Base-by-base conservation (phyloP, 2,329 filamentous ascomycete genomes). In the Raffaelea deltoideospora region DNA sequence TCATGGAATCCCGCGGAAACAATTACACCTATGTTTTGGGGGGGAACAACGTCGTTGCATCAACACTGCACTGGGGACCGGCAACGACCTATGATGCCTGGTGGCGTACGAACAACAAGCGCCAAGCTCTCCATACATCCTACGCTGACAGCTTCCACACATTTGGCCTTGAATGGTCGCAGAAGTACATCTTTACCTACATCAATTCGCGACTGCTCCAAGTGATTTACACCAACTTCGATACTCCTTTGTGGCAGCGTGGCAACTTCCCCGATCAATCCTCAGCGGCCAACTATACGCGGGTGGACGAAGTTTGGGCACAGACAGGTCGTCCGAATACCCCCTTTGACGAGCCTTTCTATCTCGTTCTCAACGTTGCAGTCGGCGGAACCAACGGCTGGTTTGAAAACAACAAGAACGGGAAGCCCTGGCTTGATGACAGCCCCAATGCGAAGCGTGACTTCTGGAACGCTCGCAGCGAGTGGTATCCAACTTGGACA, bases 131-230 rank as follows among this genome's bases (percentile, higher is more conserved):
- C 22, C 83, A 85, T 59, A 82, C 77, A 5, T 83, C 79, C 1
- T 92, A 79, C 55, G 57, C 75, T 23, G 58, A 63, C 1, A 69
- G 59, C 19, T 84, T 76, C 61, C 81, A 92, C 60, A 84, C 71
- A 0, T 92, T 76, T 49, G 84, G 84, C 13, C 56, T 92, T 3
- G 84, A 92, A 57, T 92, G 84, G 84, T 85, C 75, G 35, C 71
- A 88, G 48, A 88, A 87, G 56, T 90, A 92, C 55, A 62, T 90
- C 41, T 92, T 88, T 61, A 87, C 81, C 0, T 92, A 86, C 53
- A 68, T 92, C 61, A 79, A 90, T 64, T 79, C 72, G 32, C 76
- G 80, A 11, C 70, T 92, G 17, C 64, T 86, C 21, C 82, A 88
- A 54, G 81, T 88, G 35, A 67, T 85, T 43, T 92, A 86, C 62